A percentile compares a stretch with the other conserved stretches of the same genome.
Conservation (phyloP, 2,329 filamentous ascomycete genomes). For the Paracamarosporium sp. region DNA sequence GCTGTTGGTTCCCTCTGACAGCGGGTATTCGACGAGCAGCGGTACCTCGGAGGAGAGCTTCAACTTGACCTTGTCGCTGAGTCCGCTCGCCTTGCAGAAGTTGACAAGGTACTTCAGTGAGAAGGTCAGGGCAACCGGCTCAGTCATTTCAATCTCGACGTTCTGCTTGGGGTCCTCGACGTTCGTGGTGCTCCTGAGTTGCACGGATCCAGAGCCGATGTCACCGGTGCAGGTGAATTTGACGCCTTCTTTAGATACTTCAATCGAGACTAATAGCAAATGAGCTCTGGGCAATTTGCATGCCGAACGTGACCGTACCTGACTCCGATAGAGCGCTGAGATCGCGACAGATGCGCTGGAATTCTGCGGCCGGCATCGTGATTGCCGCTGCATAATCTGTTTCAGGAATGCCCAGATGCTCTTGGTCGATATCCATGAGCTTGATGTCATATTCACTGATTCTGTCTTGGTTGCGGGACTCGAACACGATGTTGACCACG, state of each 20-base stretch:
- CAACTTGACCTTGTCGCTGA: slow-evolving; percentile 84
- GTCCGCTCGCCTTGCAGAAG: slow-evolving; percentile 95
- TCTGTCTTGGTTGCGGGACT: slow-evolving; percentile 85
- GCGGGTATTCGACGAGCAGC: slow-evolving; percentile 88
- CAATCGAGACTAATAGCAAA: slow-evolving; percentile 77
- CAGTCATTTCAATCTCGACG: slow-evolving; percentile 87
- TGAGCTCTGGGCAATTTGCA: slow-evolving; percentile 26
- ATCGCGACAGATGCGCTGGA: slow-evolving; percentile 94
- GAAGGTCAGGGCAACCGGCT: slow-evolving; percentile 94
- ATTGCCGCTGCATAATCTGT: slow-evolving; percentile 98
- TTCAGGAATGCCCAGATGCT: slow-evolving; percentile 97
- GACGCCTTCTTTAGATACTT: slow-evolving; percentile 95
- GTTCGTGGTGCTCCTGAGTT: slow-evolving; percentile 84
- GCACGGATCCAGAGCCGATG: slow-evolving; percentile 94
- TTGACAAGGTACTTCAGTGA: slow-evolving; percentile 99
- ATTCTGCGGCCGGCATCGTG: slow-evolving; percentile 85
- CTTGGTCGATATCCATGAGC: slow-evolving; percentile 99
- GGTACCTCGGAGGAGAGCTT: slow-evolving; percentile 96
- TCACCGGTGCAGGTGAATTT: slow-evolving; percentile 94
- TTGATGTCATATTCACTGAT: slow-evolving; percentile 99
- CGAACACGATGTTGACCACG: slow-evolving; percentile 93
- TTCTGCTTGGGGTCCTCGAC: slow-evolving; percentile 87
- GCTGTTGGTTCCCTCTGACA: slow-evolving; percentile 74
- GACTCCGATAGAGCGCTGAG: slow-evolving; percentile 92
- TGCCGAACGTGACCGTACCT: slow-evolving; percentile 63